Conservation (phyloP, 2,329 filamentous ascomycete genomes). For the Fusarium siculi region DNA sequence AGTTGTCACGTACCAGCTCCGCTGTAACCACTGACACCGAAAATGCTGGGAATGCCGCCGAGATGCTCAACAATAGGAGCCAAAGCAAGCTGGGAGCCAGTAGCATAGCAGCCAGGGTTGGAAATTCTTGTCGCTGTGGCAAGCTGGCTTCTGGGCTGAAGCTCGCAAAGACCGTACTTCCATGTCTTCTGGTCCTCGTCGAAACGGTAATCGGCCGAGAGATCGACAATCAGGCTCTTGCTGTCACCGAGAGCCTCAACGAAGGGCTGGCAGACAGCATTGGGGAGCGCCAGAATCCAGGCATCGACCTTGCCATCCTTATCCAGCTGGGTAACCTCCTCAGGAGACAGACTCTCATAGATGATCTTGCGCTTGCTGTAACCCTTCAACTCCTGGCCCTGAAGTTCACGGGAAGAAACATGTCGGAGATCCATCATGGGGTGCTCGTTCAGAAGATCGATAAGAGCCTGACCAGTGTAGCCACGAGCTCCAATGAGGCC, state of each 20-base stretch:
- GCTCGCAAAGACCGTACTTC: slow-evolving; percentile 92
- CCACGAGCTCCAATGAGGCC: slow-evolving; percentile 92
- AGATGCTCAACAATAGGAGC: slow-evolving; percentile 82
- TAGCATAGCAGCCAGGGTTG: slow-evolving; percentile 96
- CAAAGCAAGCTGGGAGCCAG: slow-evolving; percentile 89
- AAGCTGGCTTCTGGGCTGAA: slow-evolving; percentile 77
- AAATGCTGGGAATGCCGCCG: slow-evolving; percentile 81
- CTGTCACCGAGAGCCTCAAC: slow-evolving; percentile 84
- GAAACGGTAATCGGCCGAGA: slow-evolving; percentile 97
- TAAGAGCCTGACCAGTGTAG: slow-evolving; percentile 92
- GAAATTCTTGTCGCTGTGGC: slow-evolving; percentile 83
- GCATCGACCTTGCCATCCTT: slow-evolving; percentile 83
- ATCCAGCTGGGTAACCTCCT: slow-evolving; percentile 75
- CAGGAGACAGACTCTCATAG: slow-evolving; percentile 89
- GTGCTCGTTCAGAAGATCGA: slow-evolving; percentile 87
- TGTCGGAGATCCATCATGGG: slow-evolving; percentile 90
- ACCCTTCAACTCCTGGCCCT: slow-evolving; percentile 85
- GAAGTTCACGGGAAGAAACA: slow-evolving; percentile 93
- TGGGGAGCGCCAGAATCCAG: slow-evolving; percentile 98
- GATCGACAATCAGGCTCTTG: slow-evolving; percentile 85
- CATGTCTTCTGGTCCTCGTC: slow-evolving; percentile 55
- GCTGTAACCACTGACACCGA: slow-evolving; percentile 93
- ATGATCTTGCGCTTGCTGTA: slow-evolving; percentile 92
- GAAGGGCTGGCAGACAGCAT: slow-evolving; percentile 93
- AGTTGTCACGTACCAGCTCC: slow-evolving; percentile 68